phyloP scores from a whole-genome alignment of 805 yeast species.

The Pichia gijzeniarum region DNA sequence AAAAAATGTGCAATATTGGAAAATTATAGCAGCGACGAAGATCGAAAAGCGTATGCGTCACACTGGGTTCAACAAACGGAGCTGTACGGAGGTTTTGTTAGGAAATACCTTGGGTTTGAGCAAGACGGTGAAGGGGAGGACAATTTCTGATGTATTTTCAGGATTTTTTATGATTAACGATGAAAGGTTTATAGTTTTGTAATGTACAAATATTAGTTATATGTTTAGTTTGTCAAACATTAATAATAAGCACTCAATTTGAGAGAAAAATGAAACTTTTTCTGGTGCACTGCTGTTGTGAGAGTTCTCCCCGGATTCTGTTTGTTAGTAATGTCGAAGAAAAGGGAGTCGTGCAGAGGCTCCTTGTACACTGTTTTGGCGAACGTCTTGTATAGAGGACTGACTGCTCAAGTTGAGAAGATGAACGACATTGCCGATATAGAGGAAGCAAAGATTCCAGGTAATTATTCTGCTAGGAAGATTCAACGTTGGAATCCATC shows the following conservation, averaged over 20 bases:
- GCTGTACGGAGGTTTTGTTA: conserved; percentile 15
- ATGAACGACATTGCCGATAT: conserved; percentile 25
- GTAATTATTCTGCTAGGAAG: conserved; percentile 52
- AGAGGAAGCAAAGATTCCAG: conserved; percentile 39
- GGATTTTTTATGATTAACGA: too few species aligned
- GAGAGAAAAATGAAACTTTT: too few species aligned
- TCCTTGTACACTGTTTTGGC: neutral
- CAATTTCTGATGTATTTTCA: too few species aligned
- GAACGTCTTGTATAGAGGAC: neutral
- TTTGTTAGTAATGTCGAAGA: neutral
- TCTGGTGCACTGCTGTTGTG: too few species aligned
- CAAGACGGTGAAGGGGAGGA: neutral
- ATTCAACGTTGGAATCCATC: conserved; percentile 42
- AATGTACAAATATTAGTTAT: too few species aligned
- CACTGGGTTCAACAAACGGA: conserved; percentile 15
- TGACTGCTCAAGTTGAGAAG: neutral
- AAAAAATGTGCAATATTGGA: conserved; percentile 14
- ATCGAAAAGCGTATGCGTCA: conserved; percentile 12
- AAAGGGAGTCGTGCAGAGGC: neutral
- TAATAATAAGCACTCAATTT: too few species aligned
- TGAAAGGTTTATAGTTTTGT: too few species aligned
- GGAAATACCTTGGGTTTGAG: conserved; percentile 10
- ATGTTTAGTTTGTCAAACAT: too few species aligned
- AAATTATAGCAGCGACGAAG: conserved; percentile 11
- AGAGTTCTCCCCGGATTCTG: too few species aligned